Base-by-base conservation (phyloP, 768 basidiomycete species). In the Suillus cothurnatus region DNA sequence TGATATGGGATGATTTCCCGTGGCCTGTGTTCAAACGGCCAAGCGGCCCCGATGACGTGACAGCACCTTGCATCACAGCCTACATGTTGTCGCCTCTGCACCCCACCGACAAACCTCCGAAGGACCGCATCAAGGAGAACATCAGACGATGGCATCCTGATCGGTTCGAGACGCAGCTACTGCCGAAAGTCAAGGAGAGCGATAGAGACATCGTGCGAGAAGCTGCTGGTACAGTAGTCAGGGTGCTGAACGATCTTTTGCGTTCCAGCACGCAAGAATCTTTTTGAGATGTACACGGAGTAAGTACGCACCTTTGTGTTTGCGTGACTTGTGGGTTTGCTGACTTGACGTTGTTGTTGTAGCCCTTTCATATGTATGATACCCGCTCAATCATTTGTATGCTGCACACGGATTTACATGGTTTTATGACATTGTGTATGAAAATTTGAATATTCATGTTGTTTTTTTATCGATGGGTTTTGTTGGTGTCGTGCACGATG, bases 81-180 rank as follows among this genome's bases (percentile, higher is more conserved):
- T 92, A 92, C 69, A 81, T 92, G 71, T 77, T 85, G 63, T 87
- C 87, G 19, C 79, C 84, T 14, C 74, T 84, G 64, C 83, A 86
- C 67, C 85, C 88, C 1, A 84, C 81, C 70, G 68, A 80, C 59
- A 86, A 83, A 75, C 78, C 79, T 56, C 70, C 81, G 59, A 91
- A 89, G 77, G 91, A 93, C 69, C 86, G 90, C 19, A 81, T 92
- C 67, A 91, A 87, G 79, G 91, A 93, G 66, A 85, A 88, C 62
- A 82, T 94, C 69, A 84, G 85, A 75, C 78, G 83, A 67, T 94
- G 91, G 92, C 91, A 94, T 76, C 92, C 91, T 4, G 92, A 94
- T 76, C 86, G 90, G 36, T 93, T 94, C 71, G 89, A 93, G 68
- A 86, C 86, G 38, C 87, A 88, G 73, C 77, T 85, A 61, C 74